Conservation (phyloP, 371 early-diverging fungal genomes). For the Smittium mucronatum region DNA sequence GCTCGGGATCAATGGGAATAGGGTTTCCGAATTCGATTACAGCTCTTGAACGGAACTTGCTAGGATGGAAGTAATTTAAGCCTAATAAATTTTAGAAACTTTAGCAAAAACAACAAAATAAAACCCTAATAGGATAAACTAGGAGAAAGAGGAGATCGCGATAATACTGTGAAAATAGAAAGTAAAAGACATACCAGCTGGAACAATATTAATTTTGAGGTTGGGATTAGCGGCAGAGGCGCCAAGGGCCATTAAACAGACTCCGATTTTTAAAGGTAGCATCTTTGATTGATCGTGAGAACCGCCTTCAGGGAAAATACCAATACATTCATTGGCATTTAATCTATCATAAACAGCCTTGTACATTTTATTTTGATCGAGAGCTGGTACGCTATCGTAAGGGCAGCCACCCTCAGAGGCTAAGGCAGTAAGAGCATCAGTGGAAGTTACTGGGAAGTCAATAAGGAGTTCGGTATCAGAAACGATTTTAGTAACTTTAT, state of each 20-base stretch:
- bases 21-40: slow-evolving; percentile 92
- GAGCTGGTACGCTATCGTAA: slow-evolving; percentile 67
- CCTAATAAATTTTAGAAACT: slow-evolving; percentile 26
- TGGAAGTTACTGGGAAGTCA: slow-evolving; percentile 49
- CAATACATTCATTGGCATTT: slow-evolving; percentile 65
- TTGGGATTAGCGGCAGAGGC: slow-evolving; percentile 83
- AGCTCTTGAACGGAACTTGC: slow-evolving; percentile 88
- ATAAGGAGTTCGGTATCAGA: slow-evolving; percentile 66
- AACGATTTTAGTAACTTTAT: slow-evolving; percentile 57
- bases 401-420: slow-evolving; percentile 42
- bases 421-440: slow-evolving; percentile 45
- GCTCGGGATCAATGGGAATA: slow-evolving; percentile 51
- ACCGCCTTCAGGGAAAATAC: slow-evolving; percentile 97
- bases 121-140: not conserved
- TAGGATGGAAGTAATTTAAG: slow-evolving; percentile 90
- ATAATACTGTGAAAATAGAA: not conserved
- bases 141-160: not conserved
- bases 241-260: slow-evolving; percentile 83
- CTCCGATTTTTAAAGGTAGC: slow-evolving; percentile 88
- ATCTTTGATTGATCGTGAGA: slow-evolving; percentile 90
- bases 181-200: slow-evolving; percentile 32
- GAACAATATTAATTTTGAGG: slow-evolving; percentile 84
- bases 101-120: not conserved
- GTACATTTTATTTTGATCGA: slow-evolving; percentile 82
- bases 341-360: slow-evolving; percentile 61